Base-by-base conservation (phyloP, 306 rosid genomes). In the Ammopiptanthus mongolicus region DNA sequence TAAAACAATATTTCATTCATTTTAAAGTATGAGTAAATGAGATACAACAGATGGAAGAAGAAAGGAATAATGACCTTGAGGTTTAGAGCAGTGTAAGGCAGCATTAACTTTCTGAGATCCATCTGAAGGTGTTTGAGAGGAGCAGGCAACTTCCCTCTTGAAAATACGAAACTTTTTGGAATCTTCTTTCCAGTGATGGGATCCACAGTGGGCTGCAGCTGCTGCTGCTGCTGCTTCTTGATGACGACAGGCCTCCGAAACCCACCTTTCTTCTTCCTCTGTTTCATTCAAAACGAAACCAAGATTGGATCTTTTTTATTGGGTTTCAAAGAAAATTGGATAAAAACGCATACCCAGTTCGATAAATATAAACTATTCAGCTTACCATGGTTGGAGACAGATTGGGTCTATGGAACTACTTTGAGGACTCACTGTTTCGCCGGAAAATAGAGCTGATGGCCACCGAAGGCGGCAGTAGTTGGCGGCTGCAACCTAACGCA, bases 91-190 rank as follows among this genome's bases (percentile, higher is more conserved):
- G 99, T 96, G 69, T 80, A 81, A 14, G 99, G 99, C 51, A 85
- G 86, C 99, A 96, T 89, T 51, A 92, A 76, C 80, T 96, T 90
- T 76, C 97, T 90, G 79, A 92, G 86, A 81, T 96, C 99, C 89
- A 87, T 86, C 68, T 92, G 91, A 75, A 92, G 96, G 46, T 90
- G 96, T 87, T 61, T 90, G 63, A 95, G 96, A 68, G 98, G 80
- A 73, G 79, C 92, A 61, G 99, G 96, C 70, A 95, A 72, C 80
- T 87, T 92, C 53, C 96, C 97, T 79, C 97, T 83, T 0, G 92
- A 68, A 77, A 95, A 90, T 59, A 92, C 97, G 71, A 92, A 87
- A 83, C 97, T 95, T 75, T 84, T 89, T 0, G 99, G 99, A 60
- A 95, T 89, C 82, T 95, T 95, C 88, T 90, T 90, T 57, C 99